Evolutionary conservation across 192 early-diverging fungal species (phyloP).

Genomic region (Pecoramyces ruminantium): DNA sequence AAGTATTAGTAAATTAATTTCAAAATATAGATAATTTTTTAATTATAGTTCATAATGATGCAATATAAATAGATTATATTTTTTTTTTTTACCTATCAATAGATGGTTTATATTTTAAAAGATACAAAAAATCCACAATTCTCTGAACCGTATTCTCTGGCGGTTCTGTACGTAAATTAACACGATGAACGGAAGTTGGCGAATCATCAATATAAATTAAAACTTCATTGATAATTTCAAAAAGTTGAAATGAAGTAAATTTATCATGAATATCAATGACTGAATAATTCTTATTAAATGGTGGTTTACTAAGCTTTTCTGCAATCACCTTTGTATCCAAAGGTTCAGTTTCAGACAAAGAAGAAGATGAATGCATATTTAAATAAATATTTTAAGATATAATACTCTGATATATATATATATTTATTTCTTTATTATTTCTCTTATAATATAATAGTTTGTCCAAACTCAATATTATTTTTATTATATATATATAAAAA

Average conservation of each 20-base stretch:
- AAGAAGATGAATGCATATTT: background rate
- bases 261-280: constrained; percentile 40
- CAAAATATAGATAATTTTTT: too few relatives aligned
- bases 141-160: constrained; percentile 23
- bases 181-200: constrained; percentile 8
- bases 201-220: constrained; percentile 22
- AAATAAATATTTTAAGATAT: too few relatives aligned
- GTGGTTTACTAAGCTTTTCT: constrained; percentile 13
- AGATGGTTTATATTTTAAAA: constrained; percentile 27
- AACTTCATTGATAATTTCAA: constrained; percentile 22
- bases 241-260: constrained; percentile 15
- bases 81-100: background rate
- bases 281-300: constrained; percentile 20
- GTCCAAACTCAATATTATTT: too few relatives aligned
- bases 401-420: too few relatives aligned
- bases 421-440: too few relatives aligned
- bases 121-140: constrained; percentile 20
- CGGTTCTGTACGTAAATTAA: constrained; percentile 23
- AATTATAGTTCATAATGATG: too few relatives aligned
- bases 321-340: constrained; percentile 17
- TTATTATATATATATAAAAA: too few relatives aligned
- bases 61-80: too few relatives aligned
- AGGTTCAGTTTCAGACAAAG: background rate
- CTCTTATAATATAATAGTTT: too few relatives aligned
- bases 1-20: too few relatives aligned